A percentile compares a stretch with the other conserved stretches of the same genome.
phyloP scores from a whole-genome alignment of 2,329 filamentous ascomycete species.

The Aspergillus tamarii region DNA sequence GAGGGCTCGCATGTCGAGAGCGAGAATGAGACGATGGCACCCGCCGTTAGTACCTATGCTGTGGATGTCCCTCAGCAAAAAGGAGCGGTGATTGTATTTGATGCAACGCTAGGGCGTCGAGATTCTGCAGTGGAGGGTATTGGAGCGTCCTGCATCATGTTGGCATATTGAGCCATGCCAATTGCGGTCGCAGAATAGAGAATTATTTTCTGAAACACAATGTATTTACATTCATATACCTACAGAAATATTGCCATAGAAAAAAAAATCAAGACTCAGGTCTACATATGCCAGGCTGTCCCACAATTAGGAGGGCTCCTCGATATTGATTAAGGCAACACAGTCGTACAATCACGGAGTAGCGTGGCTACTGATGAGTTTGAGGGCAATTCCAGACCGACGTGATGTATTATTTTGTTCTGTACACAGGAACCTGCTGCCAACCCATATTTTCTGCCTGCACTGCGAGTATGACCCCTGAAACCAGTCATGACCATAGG shows the following conservation, averaged over 20 bases:
- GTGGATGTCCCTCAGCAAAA: not conserved
- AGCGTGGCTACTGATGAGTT: not conserved
- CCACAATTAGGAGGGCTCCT: not conserved
- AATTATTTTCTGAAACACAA: not conserved
- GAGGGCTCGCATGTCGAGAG: not conserved
- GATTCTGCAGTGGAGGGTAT: not conserved
- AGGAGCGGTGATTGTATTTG: not conserved
- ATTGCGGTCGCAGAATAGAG: not conserved
- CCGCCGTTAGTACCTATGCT: not conserved
- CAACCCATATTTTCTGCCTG: not conserved
- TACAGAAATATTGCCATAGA: not conserved
- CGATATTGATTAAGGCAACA: not conserved
- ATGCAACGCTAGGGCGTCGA: slow-evolving; percentile 1
- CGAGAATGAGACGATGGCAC: not conserved
- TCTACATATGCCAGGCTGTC: not conserved
- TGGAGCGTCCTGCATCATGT: not conserved
- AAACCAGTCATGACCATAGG: not conserved
- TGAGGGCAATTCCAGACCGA: not conserved
- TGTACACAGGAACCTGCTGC: not conserved
- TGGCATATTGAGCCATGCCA: not conserved
- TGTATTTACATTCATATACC: not conserved
- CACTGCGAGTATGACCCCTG: not conserved
- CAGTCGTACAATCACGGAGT: not conserved
- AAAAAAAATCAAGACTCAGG: not conserved
- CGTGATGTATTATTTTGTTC: not conserved